Conservation (phyloP, 805 yeast species). For the Jamesozyma lodderae region DNA sequence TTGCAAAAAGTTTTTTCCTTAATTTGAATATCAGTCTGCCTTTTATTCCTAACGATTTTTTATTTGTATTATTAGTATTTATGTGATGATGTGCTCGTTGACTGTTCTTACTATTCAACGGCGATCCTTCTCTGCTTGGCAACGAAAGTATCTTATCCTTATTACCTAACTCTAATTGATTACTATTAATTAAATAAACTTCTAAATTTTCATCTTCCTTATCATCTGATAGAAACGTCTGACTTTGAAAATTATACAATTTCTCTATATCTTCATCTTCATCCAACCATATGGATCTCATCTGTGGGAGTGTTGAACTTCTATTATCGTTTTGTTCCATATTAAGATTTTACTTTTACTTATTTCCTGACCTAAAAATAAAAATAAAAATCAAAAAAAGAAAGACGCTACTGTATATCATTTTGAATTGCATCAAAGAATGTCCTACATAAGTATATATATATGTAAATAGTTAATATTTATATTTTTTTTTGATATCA, state of each 20-base stretch:
- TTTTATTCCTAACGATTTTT: background rate
- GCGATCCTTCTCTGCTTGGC: conserved; percentile 4
- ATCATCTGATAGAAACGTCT: conserved; percentile 4
- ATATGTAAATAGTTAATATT: no score
- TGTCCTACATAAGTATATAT: no score
- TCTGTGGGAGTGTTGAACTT: conserved; percentile 19
- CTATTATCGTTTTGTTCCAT: background rate
- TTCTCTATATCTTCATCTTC: conserved; percentile 32
- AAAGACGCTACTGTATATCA: no score
- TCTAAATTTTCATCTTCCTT: conserved; percentile 1
- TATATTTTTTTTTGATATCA: no score
- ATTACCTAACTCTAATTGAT: background rate
- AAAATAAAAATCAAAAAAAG: background rate
- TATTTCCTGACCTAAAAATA: background rate
- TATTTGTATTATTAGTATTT: background rate
- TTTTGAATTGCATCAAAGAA: no score
- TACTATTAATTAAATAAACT: conserved; percentile 25
- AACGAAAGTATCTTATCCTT: conserved; percentile 3
- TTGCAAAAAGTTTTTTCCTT: conserved; percentile 14
- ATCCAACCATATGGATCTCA: conserved; percentile 37
- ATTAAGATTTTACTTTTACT: background rate
- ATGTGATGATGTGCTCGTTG: no score
- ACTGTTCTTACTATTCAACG: background rate
- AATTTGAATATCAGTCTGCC: background rate
- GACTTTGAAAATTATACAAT: conserved; percentile 25